Evolutionary conservation across 2,329 filamentous ascomycete species (phyloP), one percentile per base, ranked within the genome.

Genomic region (Trichoderma cornu-damae): DNA sequence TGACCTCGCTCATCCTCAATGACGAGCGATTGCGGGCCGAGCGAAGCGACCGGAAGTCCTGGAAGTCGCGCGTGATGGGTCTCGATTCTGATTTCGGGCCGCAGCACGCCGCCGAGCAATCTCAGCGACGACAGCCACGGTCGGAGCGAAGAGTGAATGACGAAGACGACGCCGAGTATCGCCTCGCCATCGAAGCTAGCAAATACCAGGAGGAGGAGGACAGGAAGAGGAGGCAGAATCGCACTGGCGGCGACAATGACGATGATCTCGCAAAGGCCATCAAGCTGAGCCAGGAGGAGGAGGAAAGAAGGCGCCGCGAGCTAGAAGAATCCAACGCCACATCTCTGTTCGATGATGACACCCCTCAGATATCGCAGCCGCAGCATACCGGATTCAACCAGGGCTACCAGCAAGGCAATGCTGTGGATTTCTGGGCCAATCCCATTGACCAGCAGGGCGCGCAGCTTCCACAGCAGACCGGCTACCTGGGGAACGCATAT

Each of bases 381-480:
- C 90, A 92, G 73, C 84, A 83, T 38, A 97, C 92, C 12, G 93
- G 91, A 34, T 91, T 90, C 77, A 97, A 96, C 73, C 92, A 96
- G 75, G 93, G 93, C 46, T 99, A 99, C 68, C 92, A 97, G 76
- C 94, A 99, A 74, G 93, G 96, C 69, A 88, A 88, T 58, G 90
- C 90, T 11, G 94, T 99, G 16, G 94, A 99, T 73, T 97, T 95
- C 84, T 94, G 95, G 66, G 94, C 93, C 59, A 99, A 99, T 72
- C 90, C 92, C 11, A 87, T 97, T 67, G 89, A 93, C 59, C 86
- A 70, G 54, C 87, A 89, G 43, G 42, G 16, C 14, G 32, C 34
- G 16, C 52, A 55, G 52, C 8, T 55, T n/a, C 52, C 40, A 2
- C 91, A 96, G 70, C 87, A 84, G 3, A 95, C 90, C 1, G 90